phyloP scores from a whole-genome alignment of 139 green algal genomes.

The Pedinophyceae sp. region DNA sequence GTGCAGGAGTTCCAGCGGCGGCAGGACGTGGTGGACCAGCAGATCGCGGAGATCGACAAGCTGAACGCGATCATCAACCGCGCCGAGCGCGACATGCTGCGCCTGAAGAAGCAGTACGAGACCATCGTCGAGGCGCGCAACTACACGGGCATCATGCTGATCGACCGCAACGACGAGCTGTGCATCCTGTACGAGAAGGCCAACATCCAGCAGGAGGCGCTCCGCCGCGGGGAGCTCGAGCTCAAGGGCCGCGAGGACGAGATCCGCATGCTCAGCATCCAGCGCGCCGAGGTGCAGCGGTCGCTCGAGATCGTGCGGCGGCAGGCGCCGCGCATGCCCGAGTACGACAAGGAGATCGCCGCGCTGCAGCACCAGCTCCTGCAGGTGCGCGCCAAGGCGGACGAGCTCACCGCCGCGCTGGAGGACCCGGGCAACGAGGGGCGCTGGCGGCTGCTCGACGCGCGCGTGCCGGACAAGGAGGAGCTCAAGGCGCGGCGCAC shows the following conservation, averaged over 20 bases:
- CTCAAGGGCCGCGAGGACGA: neutral
- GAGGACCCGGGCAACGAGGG: conserved; percentile 49
- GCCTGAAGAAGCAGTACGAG: conserved; percentile 29
- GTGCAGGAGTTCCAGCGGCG: conserved; percentile 32
- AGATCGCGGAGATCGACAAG: conserved; percentile 53
- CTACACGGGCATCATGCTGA: conserved; percentile 51
- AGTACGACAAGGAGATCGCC: conserved; percentile 33
- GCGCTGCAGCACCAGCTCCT: conserved; percentile 39
- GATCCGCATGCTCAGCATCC: conserved; percentile 14
- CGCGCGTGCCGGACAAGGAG: conserved; percentile 51
- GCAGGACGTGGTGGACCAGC: conserved; percentile 50
- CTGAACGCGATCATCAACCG: conserved; percentile 52
- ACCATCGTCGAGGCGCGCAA: conserved; percentile 37
- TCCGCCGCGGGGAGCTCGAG: conserved; percentile 7
- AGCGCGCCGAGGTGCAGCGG: conserved; percentile 18
- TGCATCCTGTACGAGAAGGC: conserved; percentile 67
- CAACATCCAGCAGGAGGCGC: conserved; percentile 46
- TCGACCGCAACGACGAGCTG: conserved; percentile 74
- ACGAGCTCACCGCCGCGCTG: conserved; percentile 35
- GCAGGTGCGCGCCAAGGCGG: conserved; percentile 30
- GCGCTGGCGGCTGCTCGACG: conserved; percentile 48
- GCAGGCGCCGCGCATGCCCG: conserved; percentile 29
- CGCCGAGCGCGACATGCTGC: conserved; percentile 26
- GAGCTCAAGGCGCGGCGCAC: conserved; percentile 53
- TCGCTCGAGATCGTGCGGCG: conserved; percentile 2